These are phyloP conservation scores for Dalbergia cochinchinensis DNA, from an alignment of 306 rosid species.

Conservation along the genomic window DNA sequence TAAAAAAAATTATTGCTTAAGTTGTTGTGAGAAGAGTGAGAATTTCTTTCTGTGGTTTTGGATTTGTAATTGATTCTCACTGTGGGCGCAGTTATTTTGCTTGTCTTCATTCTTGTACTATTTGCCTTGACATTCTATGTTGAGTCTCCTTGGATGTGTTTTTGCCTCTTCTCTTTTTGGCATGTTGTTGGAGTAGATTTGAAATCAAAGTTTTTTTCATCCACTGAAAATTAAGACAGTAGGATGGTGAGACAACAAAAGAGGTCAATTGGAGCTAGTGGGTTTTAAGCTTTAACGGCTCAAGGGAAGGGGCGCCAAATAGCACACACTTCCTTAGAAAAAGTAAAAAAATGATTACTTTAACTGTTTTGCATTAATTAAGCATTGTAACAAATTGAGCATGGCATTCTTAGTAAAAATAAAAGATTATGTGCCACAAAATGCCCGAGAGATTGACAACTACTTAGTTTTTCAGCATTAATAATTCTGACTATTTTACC, in stretches of 20 bases:
- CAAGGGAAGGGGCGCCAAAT: neutral
- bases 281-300: neutral
- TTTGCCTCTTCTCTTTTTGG: neutral
- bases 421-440: neutral
- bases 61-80: neutral
- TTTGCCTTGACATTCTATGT: neutral
- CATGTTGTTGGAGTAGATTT: neutral
- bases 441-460: neutral
- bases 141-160: neutral
- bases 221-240: neutral
- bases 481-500: neutral
- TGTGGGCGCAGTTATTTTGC: neutral
- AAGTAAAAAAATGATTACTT: neutral
- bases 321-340: neutral
- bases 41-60: conserved; percentile 9
- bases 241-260: neutral
- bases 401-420: neutral
- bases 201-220: neutral
- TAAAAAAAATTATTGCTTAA: neutral
- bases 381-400: neutral
- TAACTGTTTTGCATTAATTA: neutral
- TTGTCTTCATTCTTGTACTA: conserved; percentile 1
- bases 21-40: neutral
- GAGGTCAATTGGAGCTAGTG: neutral
- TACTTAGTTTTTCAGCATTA: neutral